A percentile compares a stretch with the other conserved stretches of the same genome.
Evolutionary conservation across 177 flowering plant genomes (phyloP).

Genomic region (Tripterygium wilfordii): DNA sequence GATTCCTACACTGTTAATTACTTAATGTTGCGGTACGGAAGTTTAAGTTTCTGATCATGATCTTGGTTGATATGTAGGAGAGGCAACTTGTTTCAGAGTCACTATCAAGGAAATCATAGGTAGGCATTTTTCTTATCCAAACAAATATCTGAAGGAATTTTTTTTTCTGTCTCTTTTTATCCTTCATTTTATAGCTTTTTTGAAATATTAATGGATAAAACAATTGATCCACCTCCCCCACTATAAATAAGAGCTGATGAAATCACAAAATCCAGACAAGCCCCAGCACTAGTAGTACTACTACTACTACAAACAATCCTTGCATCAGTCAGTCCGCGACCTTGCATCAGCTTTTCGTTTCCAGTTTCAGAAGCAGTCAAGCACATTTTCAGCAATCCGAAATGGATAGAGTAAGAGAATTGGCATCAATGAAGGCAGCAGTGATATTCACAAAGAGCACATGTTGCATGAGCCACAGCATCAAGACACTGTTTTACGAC

Average conservation of each 20-base stretch:
- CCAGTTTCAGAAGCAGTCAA: background rate
- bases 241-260: conserved; percentile 26
- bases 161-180: conserved; percentile 9
- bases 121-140: conserved; percentile 36
- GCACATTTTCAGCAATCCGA: background rate
- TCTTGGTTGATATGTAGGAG: background rate
- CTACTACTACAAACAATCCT: too few species aligned
- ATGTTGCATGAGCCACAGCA: conserved; percentile 64
- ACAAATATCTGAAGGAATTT: conserved; percentile 25
- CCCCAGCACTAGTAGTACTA: too few species aligned
- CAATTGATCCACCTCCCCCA: conserved; percentile 9
- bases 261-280: conserved; percentile 9
- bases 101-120: conserved; percentile 23
- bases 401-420: conserved; percentile 33
- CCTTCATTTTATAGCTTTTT: background rate
- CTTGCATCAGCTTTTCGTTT: background rate
- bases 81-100: conserved; percentile 25
- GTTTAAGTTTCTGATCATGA: too few species aligned
- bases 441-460: conserved; percentile 63
- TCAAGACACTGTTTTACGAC: conserved; percentile 45
- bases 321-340: background rate
- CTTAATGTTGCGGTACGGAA: too few species aligned
- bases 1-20: too few species aligned
- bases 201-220: conserved; percentile 19
- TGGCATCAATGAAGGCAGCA: conserved; percentile 48